Base-by-base conservation (phyloP, 1,284 basidiomycete species). In the Inonotus hispidus region DNA sequence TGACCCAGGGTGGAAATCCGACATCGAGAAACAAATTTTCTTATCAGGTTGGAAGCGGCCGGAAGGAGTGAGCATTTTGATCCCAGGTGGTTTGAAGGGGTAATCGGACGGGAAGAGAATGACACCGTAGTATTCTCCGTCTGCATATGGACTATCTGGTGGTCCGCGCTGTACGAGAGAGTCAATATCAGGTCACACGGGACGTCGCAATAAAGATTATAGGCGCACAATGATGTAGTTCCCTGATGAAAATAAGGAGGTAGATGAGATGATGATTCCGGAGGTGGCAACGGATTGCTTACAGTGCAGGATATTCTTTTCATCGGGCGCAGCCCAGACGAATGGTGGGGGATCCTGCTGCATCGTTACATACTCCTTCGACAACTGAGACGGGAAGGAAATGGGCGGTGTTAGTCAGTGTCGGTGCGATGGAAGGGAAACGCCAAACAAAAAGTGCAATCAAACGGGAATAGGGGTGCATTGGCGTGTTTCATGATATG, bases 11-110 rank as follows among this genome's bases (percentile, higher is more conserved):
- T 95, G 92, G 72, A 93, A 98, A 71, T 94, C 92, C 2, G 93
- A 95, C 93, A 95, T 95, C 41, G 92, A 94, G 76, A 95, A 95
- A 71, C 93, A 96, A 66, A 98, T 98, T 81, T 95, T 95, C 76
- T 88, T 88, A 76, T 95, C 92, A 29, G 92, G 89, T 68, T 93
- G 87, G 73, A 98, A 98, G 56, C 95, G 85, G 11, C 95, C 95
- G 14, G 92, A 94, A 0, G 95, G 95, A 21, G 95, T 98, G 71
- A 92, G 85, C 90, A 97, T 92, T 90, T 97, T 98, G 78, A 98
- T 96, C 60, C 95, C 95, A 64, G 95, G 95, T 0, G 93, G 93
- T 74, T 93, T 95, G 79, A 95, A 95, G 50, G 93, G 91, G 72
- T 95, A 98, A 74, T 97, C 95, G 25, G 91, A 79, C 2, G 95